phyloP scores from a whole-genome alignment of 768 basidiomycete genomes.

The Heimioporus sp. region DNA sequence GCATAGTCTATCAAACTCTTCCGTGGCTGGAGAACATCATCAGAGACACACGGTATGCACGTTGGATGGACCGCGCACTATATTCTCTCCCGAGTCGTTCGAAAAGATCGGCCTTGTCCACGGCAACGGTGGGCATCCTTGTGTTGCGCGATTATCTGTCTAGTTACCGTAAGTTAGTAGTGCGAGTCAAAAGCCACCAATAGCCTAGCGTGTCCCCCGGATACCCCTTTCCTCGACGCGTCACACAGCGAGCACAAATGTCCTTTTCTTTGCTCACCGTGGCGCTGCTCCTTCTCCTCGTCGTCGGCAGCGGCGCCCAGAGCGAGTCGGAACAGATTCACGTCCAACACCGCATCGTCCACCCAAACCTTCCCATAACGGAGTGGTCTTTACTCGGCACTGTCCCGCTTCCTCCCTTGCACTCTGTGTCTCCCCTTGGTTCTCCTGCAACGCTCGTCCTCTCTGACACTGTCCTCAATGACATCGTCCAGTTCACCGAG shows the following conservation, averaged over 20 bases:
- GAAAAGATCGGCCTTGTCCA: slow-evolving; percentile 95
- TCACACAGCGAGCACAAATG: slow-evolving; percentile 14
- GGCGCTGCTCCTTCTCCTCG: slow-evolving; percentile 12
- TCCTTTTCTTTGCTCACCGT: background rate
- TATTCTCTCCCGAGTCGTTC: slow-evolving; percentile 79
- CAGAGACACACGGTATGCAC: slow-evolving; percentile 7
- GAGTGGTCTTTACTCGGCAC: slow-evolving; percentile 27
- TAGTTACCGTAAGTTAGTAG: background rate
- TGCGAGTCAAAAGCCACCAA: background rate
- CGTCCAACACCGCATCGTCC: slow-evolving; percentile 31
- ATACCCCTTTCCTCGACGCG: slow-evolving; percentile 13
- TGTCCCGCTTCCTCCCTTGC: slow-evolving; percentile 19
- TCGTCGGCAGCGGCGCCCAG: slow-evolving; percentile 11
- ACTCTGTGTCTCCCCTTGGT: slow-evolving; percentile 35
- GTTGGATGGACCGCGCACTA: slow-evolving; percentile 44
- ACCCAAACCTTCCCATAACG: slow-evolving; percentile 28
- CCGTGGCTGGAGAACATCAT: slow-evolving; percentile 58
- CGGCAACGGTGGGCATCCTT: slow-evolving; percentile 89
- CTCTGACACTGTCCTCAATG: slow-evolving; percentile 42
- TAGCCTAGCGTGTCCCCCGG: slow-evolving; percentile 11
- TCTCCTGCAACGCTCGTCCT: slow-evolving; percentile 36
- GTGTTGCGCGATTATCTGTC: too few species aligned
- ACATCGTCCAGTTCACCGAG: slow-evolving; percentile 46
- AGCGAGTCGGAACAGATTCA: slow-evolving; percentile 8
- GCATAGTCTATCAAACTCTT: slow-evolving; percentile 92